phyloP scores from a whole-genome alignment of 2,329 filamentous ascomycete genomes.

The Sclerotinia borealis region DNA sequence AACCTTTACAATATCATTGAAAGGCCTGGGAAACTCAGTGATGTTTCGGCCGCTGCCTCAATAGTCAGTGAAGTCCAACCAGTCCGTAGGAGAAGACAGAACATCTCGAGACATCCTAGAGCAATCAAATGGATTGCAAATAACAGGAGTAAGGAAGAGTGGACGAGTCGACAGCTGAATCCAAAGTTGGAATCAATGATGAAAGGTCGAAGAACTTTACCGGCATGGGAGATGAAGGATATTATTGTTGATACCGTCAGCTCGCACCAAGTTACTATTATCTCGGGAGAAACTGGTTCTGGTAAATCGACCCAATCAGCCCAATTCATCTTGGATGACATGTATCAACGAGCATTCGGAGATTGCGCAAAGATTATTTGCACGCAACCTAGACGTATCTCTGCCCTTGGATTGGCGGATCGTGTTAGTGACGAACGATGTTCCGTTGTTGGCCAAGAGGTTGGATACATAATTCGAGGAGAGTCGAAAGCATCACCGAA shows the following conservation, averaged over 20 bases:
- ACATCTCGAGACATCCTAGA: slow-evolving; percentile 43
- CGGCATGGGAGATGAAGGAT: slow-evolving; percentile 80
- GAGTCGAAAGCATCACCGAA: slow-evolving; percentile 66
- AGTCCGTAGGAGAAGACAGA: slow-evolving; percentile 26
- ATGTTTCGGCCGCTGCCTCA: slow-evolving; percentile 74
- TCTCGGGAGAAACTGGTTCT: slow-evolving; percentile 93
- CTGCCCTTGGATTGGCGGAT: slow-evolving; percentile 87
- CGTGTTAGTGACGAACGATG: slow-evolving; percentile 91
- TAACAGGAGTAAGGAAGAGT: slow-evolving; percentile 56
- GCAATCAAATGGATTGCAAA: slow-evolving; percentile 60
- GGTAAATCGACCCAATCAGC: slow-evolving; percentile 97
- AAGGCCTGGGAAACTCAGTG: slow-evolving; percentile 73
- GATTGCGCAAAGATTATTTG: slow-evolving; percentile 83
- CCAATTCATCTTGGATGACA: slow-evolving; percentile 88
- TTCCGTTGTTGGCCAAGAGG: slow-evolving; percentile 72
- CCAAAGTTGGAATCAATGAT: slow-evolving; percentile 70
- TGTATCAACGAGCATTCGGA: slow-evolving; percentile 72
- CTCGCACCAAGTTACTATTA: slow-evolving; percentile 82
- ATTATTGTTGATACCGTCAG: slow-evolving; percentile 70
- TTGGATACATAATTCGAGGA: slow-evolving; percentile 87
- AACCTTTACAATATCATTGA: slow-evolving; percentile 78
- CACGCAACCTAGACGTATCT: slow-evolving; percentile 91
- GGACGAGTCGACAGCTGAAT: slow-evolving; percentile 61
- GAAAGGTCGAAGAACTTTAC: slow-evolving; percentile 63
- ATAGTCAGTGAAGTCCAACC: slow-evolving; percentile 48